Base-by-base conservation (phyloP, 805 yeast species). In the Teunomyces pallodes region DNA sequence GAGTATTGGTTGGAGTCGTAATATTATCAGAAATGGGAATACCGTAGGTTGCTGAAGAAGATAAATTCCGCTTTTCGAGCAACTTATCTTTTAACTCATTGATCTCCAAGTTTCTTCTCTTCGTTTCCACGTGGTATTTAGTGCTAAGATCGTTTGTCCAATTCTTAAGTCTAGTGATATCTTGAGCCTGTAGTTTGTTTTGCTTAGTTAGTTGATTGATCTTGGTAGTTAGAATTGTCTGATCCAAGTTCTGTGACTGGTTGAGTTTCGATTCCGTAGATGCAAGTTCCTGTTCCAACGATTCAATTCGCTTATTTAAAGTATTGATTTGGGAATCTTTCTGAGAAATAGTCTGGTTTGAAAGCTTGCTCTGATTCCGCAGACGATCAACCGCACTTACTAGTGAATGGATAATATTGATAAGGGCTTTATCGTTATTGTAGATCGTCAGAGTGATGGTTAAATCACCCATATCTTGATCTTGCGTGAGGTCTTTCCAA, bases 351-450 rank as follows among this genome's bases (percentile, higher is more conserved):
- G 64, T 52, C 32, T 59, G 60, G 47, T 67, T 69, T 26, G 70
- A 62, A 6, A 61, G 49, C 42, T 57, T 61, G 43, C 63, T 67
- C 46, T 68, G 75, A 10, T 47, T 54, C 24, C 71, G 59, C 49
- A 61, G 62, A 42, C 72, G n/a, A 65, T 57, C 30, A 60, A 59
- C 50, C 59, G 68, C 33, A 60, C 47, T 29, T 62, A 61, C 45
- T 10, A 69, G 51, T 9, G 72, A 63, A 51, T 71, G 69, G 1
- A 74, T 60, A 31, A 69, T 61, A 49, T 74, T 72, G 41, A 74
- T 67, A 20, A 61, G 49, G 27, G 61, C 58, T 33, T 60, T 61
- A 46, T 69, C 74, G 45, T 68, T 69, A 43, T 64, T 62, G 47
- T 67, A 73, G 17, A 69, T 40, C 10, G 46, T 44, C 12, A 68